A percentile compares a stretch with the other conserved stretches of the same genome.
These are phyloP conservation scores for Magnaporthiopsis rhizophila DNA, from an alignment of 2,329 filamentous ascomycete genomes.

Conservation along the genomic window DNA sequence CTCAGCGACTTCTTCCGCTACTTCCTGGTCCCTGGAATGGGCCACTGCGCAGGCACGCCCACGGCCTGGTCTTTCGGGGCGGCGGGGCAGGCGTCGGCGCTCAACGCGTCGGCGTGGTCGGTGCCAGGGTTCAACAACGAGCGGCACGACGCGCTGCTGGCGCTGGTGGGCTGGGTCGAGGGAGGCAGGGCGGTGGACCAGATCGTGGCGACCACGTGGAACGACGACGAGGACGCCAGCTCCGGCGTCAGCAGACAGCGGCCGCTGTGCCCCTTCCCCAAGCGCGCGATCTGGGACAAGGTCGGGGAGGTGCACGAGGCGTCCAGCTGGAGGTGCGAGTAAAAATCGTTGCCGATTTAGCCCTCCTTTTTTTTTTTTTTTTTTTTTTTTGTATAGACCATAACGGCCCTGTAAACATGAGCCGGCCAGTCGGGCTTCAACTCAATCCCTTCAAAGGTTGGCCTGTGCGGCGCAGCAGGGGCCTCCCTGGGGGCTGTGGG, in stretches of 20 bases:
- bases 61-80: constrained; percentile 26
- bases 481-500: not conserved
- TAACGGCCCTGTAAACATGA: no score
- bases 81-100: constrained; percentile 29
- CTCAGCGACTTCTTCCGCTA: constrained; percentile 42
- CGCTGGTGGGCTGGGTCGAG: constrained; percentile 8
- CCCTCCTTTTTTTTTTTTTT: not conserved
- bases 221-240: not conserved
- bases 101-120: constrained; percentile 29
- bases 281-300: not conserved
- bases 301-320: constrained; percentile 2
- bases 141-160: constrained; percentile 5
- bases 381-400: no score
- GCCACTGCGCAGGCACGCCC: constrained; percentile 32
- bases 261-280: constrained; percentile 3
- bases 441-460: not conserved
- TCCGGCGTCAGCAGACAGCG: constrained; percentile 5
- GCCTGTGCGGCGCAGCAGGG: not conserved
- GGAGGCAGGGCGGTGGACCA: not conserved
- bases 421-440: not conserved
- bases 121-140: constrained; percentile 5
- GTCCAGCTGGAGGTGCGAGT: constrained; percentile 3
- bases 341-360: not conserved
- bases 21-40: constrained; percentile 43
- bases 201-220: constrained; percentile 8